Percentiles rank a stretch among this genome's conserved stretches.
Evolutionary conservation across 1,284 basidiomycete species (phyloP).

Genomic region (Sanguinoderma infundibulare): DNA sequence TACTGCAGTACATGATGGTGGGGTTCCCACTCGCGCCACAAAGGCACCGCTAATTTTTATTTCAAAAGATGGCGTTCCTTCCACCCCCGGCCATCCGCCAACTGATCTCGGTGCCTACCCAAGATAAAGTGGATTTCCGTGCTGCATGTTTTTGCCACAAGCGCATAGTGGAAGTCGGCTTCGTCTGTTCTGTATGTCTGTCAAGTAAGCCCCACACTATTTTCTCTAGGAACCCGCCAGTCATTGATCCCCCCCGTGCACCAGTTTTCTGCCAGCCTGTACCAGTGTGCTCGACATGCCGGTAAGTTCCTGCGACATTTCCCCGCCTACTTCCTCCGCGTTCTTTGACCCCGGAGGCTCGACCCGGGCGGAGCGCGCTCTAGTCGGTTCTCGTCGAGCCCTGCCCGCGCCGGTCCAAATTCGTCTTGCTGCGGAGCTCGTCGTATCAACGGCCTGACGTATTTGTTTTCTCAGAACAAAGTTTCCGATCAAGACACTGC

Average conservation of each 20-base stretch:
- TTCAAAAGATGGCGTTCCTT: slow-evolving; percentile 85
- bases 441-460: slow-evolving; percentile 6
- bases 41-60: not conserved
- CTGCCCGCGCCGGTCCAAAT: not conserved
- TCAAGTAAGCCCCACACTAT: slow-evolving; percentile 68
- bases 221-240: not conserved
- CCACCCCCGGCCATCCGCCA: slow-evolving; percentile 81
- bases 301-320: slow-evolving; percentile 50
- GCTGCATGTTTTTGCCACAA: slow-evolving; percentile 99
- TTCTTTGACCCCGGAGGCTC: not conserved
- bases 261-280: slow-evolving; percentile 82
- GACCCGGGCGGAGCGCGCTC: slow-evolving; percentile 6
- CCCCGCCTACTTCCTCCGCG: slow-evolving; percentile 2
- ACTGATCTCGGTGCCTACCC: slow-evolving; percentile 84
- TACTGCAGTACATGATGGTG: slow-evolving; percentile 89
- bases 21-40: not conserved
- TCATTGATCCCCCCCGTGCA: slow-evolving; percentile 6
- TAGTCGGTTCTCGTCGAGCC: slow-evolving; percentile 13
- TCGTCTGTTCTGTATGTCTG: slow-evolving; percentile 95
- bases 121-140: slow-evolving; percentile 95
- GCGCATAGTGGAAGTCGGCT: slow-evolving; percentile 94
- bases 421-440: not conserved
- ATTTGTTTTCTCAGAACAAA: slow-evolving; percentile 70
- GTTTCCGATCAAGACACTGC: slow-evolving; percentile 89
- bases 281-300: slow-evolving; percentile 93